A percentile compares a stretch with the other conserved stretches of the same genome.
Evolutionary conservation across 176 grass and related monocot species (phyloP).

Genomic region (Oryza longistaminata): DNA sequence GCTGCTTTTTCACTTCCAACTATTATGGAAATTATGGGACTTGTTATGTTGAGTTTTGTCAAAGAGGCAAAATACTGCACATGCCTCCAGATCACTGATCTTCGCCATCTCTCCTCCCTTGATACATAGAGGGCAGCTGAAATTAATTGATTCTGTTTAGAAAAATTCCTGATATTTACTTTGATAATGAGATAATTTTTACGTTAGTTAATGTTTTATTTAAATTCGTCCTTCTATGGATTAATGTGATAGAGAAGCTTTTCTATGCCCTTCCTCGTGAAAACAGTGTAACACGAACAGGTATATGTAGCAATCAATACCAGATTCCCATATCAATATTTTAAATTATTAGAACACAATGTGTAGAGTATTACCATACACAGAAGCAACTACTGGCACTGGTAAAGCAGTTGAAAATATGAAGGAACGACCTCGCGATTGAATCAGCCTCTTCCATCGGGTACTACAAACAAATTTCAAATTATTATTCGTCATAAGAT

Average conservation of each 20-base stretch:
- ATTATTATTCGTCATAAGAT: slow-evolving; percentile 28
- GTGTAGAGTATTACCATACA: slow-evolving; percentile 57
- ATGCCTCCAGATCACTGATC: slow-evolving; percentile 67
- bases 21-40: slow-evolving; percentile 92
- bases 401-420: slow-evolving; percentile 93
- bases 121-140: slow-evolving; percentile 77
- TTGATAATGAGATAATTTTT: background rate
- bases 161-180: slow-evolving; percentile 1
- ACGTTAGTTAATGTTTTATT: background rate
- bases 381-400: slow-evolving; percentile 79
- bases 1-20: slow-evolving; percentile 79
- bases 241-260: background rate
- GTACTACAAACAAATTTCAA: slow-evolving; percentile 59
- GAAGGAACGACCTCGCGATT: slow-evolving; percentile 85
- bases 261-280: background rate
- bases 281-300: background rate
- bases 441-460: slow-evolving; percentile 83
- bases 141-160: slow-evolving; percentile 34
- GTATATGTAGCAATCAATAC: background rate
- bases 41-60: slow-evolving; percentile 61
- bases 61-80: slow-evolving; percentile 77
- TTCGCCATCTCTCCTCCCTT: slow-evolving; percentile 79
- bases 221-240: slow-evolving; percentile 14
- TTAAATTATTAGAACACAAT: slow-evolving; percentile 8
- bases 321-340: background rate